phyloP scores from a whole-genome alignment of 2,329 filamentous ascomycete genomes.

The Alternaria panax region DNA sequence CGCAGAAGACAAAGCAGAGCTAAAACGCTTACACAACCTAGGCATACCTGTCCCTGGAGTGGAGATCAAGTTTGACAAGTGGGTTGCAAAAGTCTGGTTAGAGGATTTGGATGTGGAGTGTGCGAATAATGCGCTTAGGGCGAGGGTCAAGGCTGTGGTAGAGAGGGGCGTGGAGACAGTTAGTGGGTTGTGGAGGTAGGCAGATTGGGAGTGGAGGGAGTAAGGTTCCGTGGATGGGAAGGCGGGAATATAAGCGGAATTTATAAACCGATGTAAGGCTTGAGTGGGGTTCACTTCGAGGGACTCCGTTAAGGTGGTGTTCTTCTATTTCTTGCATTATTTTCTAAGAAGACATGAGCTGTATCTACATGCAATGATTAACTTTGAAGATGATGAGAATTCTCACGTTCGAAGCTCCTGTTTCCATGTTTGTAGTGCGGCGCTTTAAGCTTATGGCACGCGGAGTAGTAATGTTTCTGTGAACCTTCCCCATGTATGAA shows the following conservation, averaged over 20 bases:
- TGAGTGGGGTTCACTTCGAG: neutral
- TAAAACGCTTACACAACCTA: conserved; percentile 79
- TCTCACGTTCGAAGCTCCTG: neutral
- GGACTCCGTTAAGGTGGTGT: neutral
- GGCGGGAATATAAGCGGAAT: neutral
- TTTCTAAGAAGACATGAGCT: neutral
- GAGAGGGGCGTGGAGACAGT: conserved; percentile 89
- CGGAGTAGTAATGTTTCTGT: neutral
- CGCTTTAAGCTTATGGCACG: neutral
- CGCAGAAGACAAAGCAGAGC: conserved; percentile 59
- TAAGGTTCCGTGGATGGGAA: too few species aligned
- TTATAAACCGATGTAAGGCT: too few species aligned
- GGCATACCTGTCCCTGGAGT: conserved; percentile 93
- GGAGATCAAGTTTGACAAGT: conserved; percentile 85
- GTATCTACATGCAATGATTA: neutral
- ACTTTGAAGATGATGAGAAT: neutral
- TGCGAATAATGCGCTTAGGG: conserved; percentile 76
- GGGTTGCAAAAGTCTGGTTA: conserved; percentile 87
- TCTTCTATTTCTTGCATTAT: neutral
- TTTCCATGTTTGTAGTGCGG: neutral
- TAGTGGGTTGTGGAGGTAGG: conserved; percentile 40
- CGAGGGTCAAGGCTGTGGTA: conserved; percentile 86
- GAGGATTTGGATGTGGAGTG: conserved; percentile 93
- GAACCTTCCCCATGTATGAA: too few species aligned
- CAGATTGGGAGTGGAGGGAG: neutral